phyloP scores from a whole-genome alignment of 805 yeast genomes.

The Blastobotrys chiropterorum region DNA sequence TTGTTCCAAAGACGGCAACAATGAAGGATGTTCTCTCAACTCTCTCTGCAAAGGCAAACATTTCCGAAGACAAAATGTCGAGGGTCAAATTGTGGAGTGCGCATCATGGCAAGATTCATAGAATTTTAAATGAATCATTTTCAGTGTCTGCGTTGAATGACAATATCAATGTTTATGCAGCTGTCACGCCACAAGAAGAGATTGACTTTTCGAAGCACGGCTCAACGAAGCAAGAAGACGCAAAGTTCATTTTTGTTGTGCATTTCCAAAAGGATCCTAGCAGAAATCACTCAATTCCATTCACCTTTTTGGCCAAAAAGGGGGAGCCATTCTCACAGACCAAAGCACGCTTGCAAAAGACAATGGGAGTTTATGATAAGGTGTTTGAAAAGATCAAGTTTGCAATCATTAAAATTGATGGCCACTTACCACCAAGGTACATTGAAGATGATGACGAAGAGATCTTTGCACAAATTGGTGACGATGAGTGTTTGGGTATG shows the following conservation, averaged over 20 bases:
- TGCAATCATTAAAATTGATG: constrained; percentile 42
- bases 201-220: constrained; percentile 23
- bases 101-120: constrained; percentile 25
- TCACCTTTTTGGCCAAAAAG: constrained; percentile 63
- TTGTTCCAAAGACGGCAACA: constrained; percentile 58
- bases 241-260: constrained; percentile 55
- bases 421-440: constrained; percentile 15
- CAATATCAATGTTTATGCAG: constrained; percentile 39
- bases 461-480: constrained; percentile 49
- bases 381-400: constrained; percentile 73
- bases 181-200: constrained; percentile 40
- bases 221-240: constrained; percentile 22
- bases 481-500: constrained; percentile 57
- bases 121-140: constrained; percentile 32
- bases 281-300: constrained; percentile 76
- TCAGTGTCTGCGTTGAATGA: constrained; percentile 37
- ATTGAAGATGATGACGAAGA: constrained; percentile 43
- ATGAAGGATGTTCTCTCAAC: constrained; percentile 50
- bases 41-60: constrained; percentile 48
- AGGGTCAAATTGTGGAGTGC: constrained; percentile 31
- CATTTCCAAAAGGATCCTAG: constrained; percentile 71
- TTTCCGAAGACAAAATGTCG: constrained; percentile 38
- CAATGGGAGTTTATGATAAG: constrained; percentile 69
- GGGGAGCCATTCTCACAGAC: constrained; percentile 61
- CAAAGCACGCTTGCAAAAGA: constrained; percentile 56